Evolutionary conservation across 2,329 filamentous ascomycete species (phyloP).

Genomic region (Aureobasidium pullulans): DNA sequence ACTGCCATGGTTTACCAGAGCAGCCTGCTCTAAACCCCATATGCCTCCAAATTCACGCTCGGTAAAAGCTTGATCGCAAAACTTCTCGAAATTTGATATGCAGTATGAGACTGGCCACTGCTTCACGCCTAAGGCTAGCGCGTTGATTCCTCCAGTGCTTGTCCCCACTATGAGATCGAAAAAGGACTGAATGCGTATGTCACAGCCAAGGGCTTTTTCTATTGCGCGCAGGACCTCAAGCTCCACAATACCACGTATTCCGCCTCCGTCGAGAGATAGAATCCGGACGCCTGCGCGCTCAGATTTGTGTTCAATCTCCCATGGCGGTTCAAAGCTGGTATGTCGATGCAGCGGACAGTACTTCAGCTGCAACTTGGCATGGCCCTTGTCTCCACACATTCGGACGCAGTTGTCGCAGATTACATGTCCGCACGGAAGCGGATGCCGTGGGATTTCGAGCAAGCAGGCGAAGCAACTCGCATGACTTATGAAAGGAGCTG

Average conservation of each 20-base stretch:
- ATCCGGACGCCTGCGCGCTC: constrained; percentile 31
- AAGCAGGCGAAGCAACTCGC: constrained; percentile 42
- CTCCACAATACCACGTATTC: constrained; percentile 40
- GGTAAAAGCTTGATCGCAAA: constrained; percentile 37
- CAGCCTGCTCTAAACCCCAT: constrained; percentile 28
- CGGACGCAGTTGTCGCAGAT: constrained; percentile 37
- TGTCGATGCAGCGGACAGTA: constrained; percentile 29
- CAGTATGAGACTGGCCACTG: constrained; percentile 34
- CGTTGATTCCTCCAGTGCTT: constrained; percentile 40
- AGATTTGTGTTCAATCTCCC: constrained; percentile 28
- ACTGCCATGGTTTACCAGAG: constrained; percentile 18
- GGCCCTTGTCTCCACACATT: constrained; percentile 24
- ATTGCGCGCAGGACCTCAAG: constrained; percentile 37
- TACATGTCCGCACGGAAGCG: constrained; percentile 40
- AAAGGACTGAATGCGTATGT: constrained; percentile 37
- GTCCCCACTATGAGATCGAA: constrained; percentile 45
- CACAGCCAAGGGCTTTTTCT: constrained; percentile 32
- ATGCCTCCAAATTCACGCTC: constrained; percentile 23
- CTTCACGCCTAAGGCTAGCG: constrained; percentile 34
- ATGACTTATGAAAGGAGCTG: constrained; percentile 33
- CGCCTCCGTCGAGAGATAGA: constrained; percentile 39
- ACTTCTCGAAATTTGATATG: constrained; percentile 31
- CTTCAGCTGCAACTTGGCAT: constrained; percentile 22
- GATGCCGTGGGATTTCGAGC: constrained; percentile 36
- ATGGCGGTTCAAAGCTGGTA: constrained; percentile 16